Percentiles rank a stretch among this genome's conserved stretches.
Conservation (phyloP, 305 asterid genomes). For the Lippia alba region DNA sequence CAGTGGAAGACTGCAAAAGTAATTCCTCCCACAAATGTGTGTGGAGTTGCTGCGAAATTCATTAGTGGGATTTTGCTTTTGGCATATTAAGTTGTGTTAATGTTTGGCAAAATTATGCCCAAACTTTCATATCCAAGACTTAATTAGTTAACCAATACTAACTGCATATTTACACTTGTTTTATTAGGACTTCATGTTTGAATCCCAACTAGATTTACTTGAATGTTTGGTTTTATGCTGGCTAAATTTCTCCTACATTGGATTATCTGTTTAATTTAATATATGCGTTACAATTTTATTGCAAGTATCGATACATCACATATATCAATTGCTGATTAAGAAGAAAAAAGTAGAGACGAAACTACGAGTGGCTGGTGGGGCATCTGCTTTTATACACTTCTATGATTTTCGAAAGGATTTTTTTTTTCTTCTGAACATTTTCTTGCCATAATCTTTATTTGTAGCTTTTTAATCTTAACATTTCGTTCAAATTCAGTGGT, state of each 20-base stretch:
- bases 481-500: no score
- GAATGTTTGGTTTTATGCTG: background rate
- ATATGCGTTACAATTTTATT: no score
- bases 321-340: no score
- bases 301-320: no score
- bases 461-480: no score
- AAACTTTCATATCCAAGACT: constrained; percentile 19
- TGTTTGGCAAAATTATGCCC: constrained; percentile 33
- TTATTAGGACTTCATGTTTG: constrained; percentile 1
- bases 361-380: no score
- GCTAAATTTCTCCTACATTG: background rate
- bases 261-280: no score
- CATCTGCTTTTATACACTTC: no score
- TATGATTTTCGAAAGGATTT: no score
- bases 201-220: background rate
- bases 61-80: background rate
- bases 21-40: background rate
- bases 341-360: no score
- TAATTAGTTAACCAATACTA: constrained; percentile 46
- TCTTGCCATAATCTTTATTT: no score
- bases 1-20: constrained; percentile 26
- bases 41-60: constrained; percentile 17
- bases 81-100: background rate
- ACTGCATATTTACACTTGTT: constrained; percentile 36
- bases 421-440: no score